These are phyloP conservation scores for Neolentinus lepideus DNA, from an alignment of 1,284 basidiomycete genomes.

Conservation along the genomic window DNA sequence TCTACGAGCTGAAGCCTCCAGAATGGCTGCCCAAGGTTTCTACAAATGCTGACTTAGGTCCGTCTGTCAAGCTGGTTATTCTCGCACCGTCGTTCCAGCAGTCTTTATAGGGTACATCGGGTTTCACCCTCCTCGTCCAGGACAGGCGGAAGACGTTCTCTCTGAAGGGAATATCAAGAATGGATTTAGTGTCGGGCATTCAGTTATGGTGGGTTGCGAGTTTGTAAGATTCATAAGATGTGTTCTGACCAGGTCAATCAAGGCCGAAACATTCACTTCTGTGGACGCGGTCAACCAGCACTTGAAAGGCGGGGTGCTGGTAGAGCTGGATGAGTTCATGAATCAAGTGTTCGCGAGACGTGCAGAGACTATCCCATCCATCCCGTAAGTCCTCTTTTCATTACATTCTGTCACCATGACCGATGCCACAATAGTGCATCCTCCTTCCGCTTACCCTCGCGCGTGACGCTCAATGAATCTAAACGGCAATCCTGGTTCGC, in stretches of 20 bases:
- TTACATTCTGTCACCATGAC: conserved; percentile 1
- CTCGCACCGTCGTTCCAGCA: neutral
- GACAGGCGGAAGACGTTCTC: conserved; percentile 82
- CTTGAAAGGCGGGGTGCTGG: conserved; percentile 47
- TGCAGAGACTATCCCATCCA: conserved; percentile 41
- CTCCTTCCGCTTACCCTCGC: conserved; percentile 77
- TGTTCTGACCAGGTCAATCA: conserved; percentile 6
- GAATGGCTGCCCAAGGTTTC: conserved; percentile 65
- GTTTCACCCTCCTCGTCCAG: conserved; percentile 78
- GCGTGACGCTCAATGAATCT: conserved; percentile 87
- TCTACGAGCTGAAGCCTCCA: conserved; percentile 65
- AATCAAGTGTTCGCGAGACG: conserved; percentile 70
- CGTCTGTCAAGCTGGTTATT: neutral
- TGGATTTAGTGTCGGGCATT: conserved; percentile 58
- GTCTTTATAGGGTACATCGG: conserved; percentile 66
- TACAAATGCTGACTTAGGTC: conserved; percentile 60
- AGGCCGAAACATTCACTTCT: conserved; percentile 65
- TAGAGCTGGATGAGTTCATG: conserved; percentile 73
- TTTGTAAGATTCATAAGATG: conserved; percentile 6
- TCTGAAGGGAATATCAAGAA: conserved; percentile 74
- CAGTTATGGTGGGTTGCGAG: conserved; percentile 62
- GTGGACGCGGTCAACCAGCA: conserved; percentile 45
- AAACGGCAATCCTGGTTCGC: conserved; percentile 87
- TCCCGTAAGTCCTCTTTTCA: conserved; percentile 46
- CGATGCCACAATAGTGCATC: conserved; percentile 41